These are phyloP conservation scores for Fusarium sp. DNA, from an alignment of 2,329 filamentous ascomycete genomes.

Conservation along the genomic window DNA sequence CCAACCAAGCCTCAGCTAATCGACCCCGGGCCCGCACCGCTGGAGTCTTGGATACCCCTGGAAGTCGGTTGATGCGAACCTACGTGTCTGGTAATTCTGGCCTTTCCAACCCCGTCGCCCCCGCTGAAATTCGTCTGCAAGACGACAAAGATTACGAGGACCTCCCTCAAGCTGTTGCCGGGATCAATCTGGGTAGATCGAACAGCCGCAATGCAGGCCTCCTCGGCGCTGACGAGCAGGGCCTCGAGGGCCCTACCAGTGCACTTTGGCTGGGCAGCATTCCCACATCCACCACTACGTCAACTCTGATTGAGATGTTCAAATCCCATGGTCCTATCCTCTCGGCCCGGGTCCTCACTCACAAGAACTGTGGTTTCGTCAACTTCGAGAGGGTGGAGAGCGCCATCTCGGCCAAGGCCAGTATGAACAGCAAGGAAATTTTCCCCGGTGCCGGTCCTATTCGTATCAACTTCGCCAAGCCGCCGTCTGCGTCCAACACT, in stretches of 20 bases:
- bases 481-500: conserved; percentile 88
- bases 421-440: conserved; percentile 96
- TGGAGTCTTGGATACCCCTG: conserved; percentile 85
- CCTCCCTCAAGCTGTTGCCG: conserved; percentile 83
- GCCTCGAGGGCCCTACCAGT: conserved; percentile 88
- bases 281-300: conserved; percentile 94
- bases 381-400: conserved; percentile 95
- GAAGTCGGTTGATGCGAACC: conserved; percentile 72
- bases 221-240: conserved; percentile 80
- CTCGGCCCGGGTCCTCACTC: conserved; percentile 91
- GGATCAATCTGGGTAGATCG: conserved; percentile 77
- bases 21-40: conserved; percentile 91
- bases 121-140: conserved; percentile 78
- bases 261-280: conserved; percentile 98
- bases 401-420: conserved; percentile 86
- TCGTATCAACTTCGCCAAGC: conserved; percentile 97
- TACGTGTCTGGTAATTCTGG: conserved; percentile 79
- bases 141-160: conserved; percentile 85
- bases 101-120: conserved; percentile 80
- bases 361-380: conserved; percentile 99
- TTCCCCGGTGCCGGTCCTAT: conserved; percentile 96
- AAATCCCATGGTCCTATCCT: conserved; percentile 91
- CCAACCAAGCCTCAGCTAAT: conserved; percentile 82
- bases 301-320: conserved; percentile 95
- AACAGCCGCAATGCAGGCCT: conserved; percentile 75